phyloP scores from a whole-genome alignment of 2,329 filamentous ascomycete species.

The Venturia carpophila region DNA sequence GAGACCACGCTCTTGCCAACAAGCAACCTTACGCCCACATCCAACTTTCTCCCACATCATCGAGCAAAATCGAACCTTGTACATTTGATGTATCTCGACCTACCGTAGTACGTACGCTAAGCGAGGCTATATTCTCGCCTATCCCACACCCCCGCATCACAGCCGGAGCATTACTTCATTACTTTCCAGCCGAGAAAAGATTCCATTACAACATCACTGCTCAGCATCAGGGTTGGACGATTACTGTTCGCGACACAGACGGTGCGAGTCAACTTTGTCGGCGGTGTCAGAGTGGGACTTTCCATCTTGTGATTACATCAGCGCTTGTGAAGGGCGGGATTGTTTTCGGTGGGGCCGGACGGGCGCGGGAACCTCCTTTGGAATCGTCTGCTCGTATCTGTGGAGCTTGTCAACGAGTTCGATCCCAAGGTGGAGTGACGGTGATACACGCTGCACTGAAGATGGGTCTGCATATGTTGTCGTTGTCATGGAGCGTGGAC shows the following conservation, averaged over 20 bases:
- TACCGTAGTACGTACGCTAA: no score
- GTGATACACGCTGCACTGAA: constrained; percentile 11
- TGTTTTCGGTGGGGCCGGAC: neutral
- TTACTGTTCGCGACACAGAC: no score
- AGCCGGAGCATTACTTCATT: neutral
- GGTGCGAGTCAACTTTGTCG: neutral
- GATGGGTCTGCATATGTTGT: constrained; percentile 1
- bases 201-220: neutral
- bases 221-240: neutral
- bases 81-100: no score
- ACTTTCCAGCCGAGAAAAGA: neutral
- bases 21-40: no score
- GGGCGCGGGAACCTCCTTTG: neutral
- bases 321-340: neutral
- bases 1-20: no score
- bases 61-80: no score
- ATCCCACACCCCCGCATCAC: neutral
- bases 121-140: no score
- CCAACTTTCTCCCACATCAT: no score
- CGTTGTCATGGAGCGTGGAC: neutral
- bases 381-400: neutral
- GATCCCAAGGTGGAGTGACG: neutral
- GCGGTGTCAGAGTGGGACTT: neutral
- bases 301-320: neutral
- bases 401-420: neutral